Evolutionary conservation across 352 stramenopile genomes (phyloP), one percentile per base, ranked within the genome.

Genomic region (Globisporangium nagaii): DNA sequence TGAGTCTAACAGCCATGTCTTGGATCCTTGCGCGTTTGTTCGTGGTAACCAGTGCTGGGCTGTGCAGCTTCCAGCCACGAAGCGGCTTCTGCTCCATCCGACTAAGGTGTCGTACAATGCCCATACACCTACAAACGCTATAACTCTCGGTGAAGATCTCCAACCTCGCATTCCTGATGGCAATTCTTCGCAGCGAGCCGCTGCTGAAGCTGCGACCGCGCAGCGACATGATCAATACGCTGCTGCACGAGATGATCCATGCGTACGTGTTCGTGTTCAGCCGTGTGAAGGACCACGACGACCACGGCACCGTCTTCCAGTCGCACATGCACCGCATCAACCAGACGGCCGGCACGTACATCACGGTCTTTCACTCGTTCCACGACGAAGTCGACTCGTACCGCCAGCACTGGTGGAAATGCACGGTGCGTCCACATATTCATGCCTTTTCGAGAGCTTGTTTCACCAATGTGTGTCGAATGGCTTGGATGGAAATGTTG

Each of bases 231-330:
- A 72, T 96, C 48, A 95, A 96, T 51, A 95, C 87, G 40, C 65
- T 95, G 24, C 52, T 96, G 80, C 87, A 96, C 54, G 87, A 96
- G 56, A 95, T 95, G 85, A 93, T 96, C 52, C 87, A 96, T 63
- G 87, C 87, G 17, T 96, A 76, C 59, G 67, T 95, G 40, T 96
- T 96, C 41, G 75, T 95, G 24, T 86, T 68, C 35, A 89, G 75
- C 20, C 68, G 74, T 20, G 70, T 90, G 47, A 73, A 79, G 11
- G 87, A 95, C 60, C 85, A 88, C 31, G 83, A 93, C 45, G 85
- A 94, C 62, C 87, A 96, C 53, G 87, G 87, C 8, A 71, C 84
- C 1, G 46, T 88, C 2, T 95, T 93, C 50, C 84, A 94, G 59
- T 73, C 61, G 25, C 80, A 93, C 50, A 90, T 92, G 81, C 62